Conservation (phyloP, 2,329 filamentous ascomycete genomes). For the Nothophaeocryptopus gaeumannii region DNA sequence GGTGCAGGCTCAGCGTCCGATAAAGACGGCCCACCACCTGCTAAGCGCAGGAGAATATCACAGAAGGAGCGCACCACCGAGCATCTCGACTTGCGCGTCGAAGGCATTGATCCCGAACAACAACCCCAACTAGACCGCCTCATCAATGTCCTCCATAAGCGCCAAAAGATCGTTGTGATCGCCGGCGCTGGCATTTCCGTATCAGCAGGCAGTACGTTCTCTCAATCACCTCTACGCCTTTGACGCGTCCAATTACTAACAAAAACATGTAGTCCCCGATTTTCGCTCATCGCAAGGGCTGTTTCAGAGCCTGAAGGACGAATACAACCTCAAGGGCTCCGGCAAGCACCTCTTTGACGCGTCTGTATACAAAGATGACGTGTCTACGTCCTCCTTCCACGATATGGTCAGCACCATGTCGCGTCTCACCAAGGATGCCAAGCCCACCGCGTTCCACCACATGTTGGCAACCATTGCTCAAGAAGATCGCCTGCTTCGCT, state of each 20-base stretch:
- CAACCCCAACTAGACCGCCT: slow-evolving; percentile 65
- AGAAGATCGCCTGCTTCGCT: slow-evolving; percentile 79
- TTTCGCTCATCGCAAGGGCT: slow-evolving; percentile 90
- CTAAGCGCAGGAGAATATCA: slow-evolving; percentile 69
- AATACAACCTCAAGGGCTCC: slow-evolving; percentile 88
- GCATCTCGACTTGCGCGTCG: slow-evolving; percentile 66
- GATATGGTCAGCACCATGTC: slow-evolving; percentile 92
- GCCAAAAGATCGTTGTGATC: slow-evolving; percentile 95
- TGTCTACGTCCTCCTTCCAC: slow-evolving; percentile 86
- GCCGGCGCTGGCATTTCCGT: slow-evolving; percentile 96
- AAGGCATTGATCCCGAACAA: slow-evolving; percentile 56
- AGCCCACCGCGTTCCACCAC: slow-evolving; percentile 88
- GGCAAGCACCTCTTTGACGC: slow-evolving; percentile 97
- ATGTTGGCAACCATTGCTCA: slow-evolving; percentile 84
- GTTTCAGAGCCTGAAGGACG: slow-evolving; percentile 77
- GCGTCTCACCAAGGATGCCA: slow-evolving; percentile 69
- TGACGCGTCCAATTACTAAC: slow-evolving; percentile 22
- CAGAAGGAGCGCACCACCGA: slow-evolving; percentile 71
- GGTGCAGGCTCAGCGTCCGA: slow-evolving; percentile 40
- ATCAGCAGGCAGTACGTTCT: slow-evolving; percentile 76
- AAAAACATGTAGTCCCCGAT: slow-evolving; percentile 68
- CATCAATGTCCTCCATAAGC: slow-evolving; percentile 72
- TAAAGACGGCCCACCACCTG: slow-evolving; percentile 64
- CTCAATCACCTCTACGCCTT: slow-evolving; percentile 15
- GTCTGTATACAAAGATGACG: slow-evolving; percentile 91